Base-by-base conservation (phyloP, 257 asterid species). In the Nicotiana attenuata region DNA sequence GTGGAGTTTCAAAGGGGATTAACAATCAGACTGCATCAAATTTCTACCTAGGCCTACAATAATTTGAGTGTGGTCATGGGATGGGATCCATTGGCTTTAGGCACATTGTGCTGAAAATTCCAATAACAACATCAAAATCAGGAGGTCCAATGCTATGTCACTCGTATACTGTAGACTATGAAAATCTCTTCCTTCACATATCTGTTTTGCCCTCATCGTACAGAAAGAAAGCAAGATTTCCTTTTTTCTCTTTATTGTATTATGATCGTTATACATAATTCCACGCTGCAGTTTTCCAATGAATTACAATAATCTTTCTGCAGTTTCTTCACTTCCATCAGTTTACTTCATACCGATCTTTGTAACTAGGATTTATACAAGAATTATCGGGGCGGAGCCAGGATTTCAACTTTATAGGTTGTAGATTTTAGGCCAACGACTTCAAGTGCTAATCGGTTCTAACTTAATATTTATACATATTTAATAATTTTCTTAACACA, bases 1-100 rank as follows among this genome's bases (percentile, higher is more conserved):
- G 96, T 93, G 53, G 97, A 91, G 80, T 93, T 93, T 66, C 82
- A 65, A 55, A 88, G 73, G 35, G 96, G 90, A 29, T 81, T 93
- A 53, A 88, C 65, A 81, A 65, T 92, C 71, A 87, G 81, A 41
- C 76, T 90, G 68, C 73, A 86, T 20, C 33, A 75, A 75, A 75
- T 47, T 50, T 75, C 63, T 45, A 71, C n/a, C 24, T 71, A 71
- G 59, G 38, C 60, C 56, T 50, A 4, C 57, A 15, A 52, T 52
- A 50, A 10, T 52, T 52, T 13, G 7, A 15, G 16, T 52, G 0
- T 52, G 19, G 56, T 13, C 17, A 13, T 52, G 6, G 17, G 17
- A 52, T 13, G 11, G 0, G 11, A 41, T 41, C 19, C 17, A 52
- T 52, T 4, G 6, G 15, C 57, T 52, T 0, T 52, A 0, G 57